Evolutionary conservation across 306 rosid genomes (phyloP).

Genomic region (Gastrolobium bilobum): DNA sequence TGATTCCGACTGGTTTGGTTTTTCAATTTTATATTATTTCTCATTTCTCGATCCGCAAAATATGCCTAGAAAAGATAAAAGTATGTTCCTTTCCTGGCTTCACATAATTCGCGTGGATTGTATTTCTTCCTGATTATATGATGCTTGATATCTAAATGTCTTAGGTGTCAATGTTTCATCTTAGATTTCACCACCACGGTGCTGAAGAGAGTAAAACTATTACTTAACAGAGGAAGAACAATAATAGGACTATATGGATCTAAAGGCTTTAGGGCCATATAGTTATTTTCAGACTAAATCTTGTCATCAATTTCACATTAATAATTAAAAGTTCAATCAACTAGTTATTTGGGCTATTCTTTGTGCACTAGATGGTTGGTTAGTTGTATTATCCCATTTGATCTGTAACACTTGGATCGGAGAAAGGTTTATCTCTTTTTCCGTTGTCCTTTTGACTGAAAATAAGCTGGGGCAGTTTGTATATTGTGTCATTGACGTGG

Average conservation of each 20-base stretch:
- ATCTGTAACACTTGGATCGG: constrained; percentile 9
- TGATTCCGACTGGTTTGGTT: neutral
- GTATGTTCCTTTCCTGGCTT: neutral
- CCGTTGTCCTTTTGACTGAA: neutral
- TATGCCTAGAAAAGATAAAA: neutral
- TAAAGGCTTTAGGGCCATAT: neutral
- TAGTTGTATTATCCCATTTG: constrained; percentile 20
- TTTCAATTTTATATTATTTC: neutral
- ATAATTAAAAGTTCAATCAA: neutral
- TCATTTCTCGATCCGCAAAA: neutral
- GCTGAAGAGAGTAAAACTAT: neutral
- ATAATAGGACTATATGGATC: neutral
- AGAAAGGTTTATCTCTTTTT: neutral
- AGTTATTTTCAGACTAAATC: neutral
- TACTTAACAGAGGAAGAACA: neutral
- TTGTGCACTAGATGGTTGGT: neutral
- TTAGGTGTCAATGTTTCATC: too few relatives aligned
- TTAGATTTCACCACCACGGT: neutral
- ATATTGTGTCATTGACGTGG: neutral
- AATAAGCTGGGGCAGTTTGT: constrained; percentile 22
- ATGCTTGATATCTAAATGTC: constrained; percentile 5
- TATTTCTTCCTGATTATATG: neutral
- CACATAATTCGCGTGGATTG: neutral
- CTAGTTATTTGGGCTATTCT: neutral
- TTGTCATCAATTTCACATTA: neutral